Evolutionary conservation across 768 basidiomycete species (phyloP).

Genomic region (Serendipita vermifera): DNA sequence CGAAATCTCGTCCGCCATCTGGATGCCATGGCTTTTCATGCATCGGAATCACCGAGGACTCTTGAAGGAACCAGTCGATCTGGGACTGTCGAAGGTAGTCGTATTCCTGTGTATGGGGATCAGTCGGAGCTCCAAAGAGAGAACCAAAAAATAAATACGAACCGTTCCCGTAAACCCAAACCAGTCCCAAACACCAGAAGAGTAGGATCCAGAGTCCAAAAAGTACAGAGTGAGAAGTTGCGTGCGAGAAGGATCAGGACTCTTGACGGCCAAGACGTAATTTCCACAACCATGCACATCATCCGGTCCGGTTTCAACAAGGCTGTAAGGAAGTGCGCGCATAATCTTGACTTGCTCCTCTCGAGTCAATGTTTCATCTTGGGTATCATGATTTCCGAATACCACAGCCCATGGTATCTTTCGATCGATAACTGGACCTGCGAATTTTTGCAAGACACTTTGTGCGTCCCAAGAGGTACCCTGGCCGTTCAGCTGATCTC

Average conservation of each 20-base stretch:
- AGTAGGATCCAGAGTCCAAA: slow-evolving; percentile 76
- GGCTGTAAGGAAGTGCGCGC: slow-evolving; percentile 72
- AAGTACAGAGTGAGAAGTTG: slow-evolving; percentile 87
- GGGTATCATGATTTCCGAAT: slow-evolving; percentile 91
- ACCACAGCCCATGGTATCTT: slow-evolving; percentile 82
- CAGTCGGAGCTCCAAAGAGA: slow-evolving; percentile 46
- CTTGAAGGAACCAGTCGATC: slow-evolving; percentile 82
- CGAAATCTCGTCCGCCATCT: slow-evolving; percentile 59
- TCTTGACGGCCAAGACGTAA: slow-evolving; percentile 73
- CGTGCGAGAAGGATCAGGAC: slow-evolving; percentile 77
- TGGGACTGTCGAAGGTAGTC: slow-evolving; percentile 80
- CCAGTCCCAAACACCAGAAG: slow-evolving; percentile 44
- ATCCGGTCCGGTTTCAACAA: slow-evolving; percentile 68
- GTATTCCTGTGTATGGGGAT: no score
- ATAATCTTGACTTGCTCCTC: slow-evolving; percentile 56
- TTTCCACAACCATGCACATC: slow-evolving; percentile 86
- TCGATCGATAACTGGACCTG: slow-evolving; percentile 56
- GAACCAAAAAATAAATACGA: no score
- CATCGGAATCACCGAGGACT: slow-evolving; percentile 63
- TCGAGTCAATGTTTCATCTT: slow-evolving; percentile 44
- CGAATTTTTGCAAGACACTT: slow-evolving; percentile 81
- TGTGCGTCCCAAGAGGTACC: slow-evolving; percentile 79
- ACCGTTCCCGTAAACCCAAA: slow-evolving; percentile 28
- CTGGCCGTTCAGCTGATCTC: slow-evolving; percentile 91
- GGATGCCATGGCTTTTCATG: slow-evolving; percentile 66